These are phyloP conservation scores for Ligustrum vulgare DNA, from an alignment of 257 asterid species.

Conservation along the genomic window DNA sequence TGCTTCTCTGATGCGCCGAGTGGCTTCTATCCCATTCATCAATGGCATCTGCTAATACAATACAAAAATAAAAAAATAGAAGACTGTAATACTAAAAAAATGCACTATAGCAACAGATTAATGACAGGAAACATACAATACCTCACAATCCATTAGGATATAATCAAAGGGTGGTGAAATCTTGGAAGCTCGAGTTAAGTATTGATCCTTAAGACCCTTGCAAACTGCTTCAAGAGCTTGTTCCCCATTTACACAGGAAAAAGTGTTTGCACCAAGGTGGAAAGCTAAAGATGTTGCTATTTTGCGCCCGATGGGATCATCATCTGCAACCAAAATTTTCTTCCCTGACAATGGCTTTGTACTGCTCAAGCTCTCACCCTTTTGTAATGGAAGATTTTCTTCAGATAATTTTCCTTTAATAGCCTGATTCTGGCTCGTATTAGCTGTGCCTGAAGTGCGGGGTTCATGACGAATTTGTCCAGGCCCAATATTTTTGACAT, in stretches of 20 bases:
- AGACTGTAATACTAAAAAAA: too few relatives aligned
- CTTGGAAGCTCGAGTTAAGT: not conserved
- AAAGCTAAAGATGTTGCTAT: slow-evolving; percentile 38
- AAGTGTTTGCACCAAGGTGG: slow-evolving; percentile 47
- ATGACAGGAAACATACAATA: slow-evolving; percentile 10
- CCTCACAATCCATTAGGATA: slow-evolving; percentile 88
- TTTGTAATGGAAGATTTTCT: not conserved
- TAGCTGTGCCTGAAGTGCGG: not conserved
- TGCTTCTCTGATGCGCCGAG: slow-evolving; percentile 52
- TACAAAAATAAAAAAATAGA: too few relatives aligned
- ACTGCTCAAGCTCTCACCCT: slow-evolving; percentile 6
- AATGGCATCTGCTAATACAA: slow-evolving; percentile 28
- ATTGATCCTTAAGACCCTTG: slow-evolving; percentile 20
- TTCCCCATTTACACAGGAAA: slow-evolving; percentile 52
- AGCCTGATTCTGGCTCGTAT: not conserved
- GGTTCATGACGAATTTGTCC: not conserved
- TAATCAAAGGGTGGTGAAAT: slow-evolving; percentile 47
- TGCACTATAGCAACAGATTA: too few relatives aligned
- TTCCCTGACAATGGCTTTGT: slow-evolving; percentile 48
- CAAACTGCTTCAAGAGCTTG: slow-evolving; percentile 49
- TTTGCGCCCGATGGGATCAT: slow-evolving; percentile 34
- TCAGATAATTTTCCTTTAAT: not conserved
- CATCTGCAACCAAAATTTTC: slow-evolving; percentile 65
- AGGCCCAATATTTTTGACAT: not conserved
- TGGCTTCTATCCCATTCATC: slow-evolving; percentile 78